Evolutionary conservation across 192 early-diverging fungal species (phyloP), one percentile per base, ranked within the genome.

Genomic region (Mortierella antarctica): DNA sequence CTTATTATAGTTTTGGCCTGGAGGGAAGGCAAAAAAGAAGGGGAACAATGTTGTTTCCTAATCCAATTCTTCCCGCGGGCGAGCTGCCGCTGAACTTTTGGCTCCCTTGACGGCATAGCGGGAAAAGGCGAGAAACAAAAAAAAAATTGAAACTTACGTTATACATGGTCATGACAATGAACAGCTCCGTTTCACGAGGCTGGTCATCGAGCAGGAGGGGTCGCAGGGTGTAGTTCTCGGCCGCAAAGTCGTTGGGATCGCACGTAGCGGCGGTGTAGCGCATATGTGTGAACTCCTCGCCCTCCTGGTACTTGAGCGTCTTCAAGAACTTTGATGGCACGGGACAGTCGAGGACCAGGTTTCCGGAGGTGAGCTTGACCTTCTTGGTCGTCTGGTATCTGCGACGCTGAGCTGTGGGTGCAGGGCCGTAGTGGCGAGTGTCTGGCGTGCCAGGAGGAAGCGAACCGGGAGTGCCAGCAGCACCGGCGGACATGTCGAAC

Each of bases 251-350:
- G 73, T 97, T 90, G 6, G 96, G 92, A 71, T 96, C 91, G 82
- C 91, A 92, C 13, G 95, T 96, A 12, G 91, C 93, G 5, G 96
- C 94, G 0, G 97, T 99, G 86, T 99, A 99, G 31, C 97, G 89
- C 88, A 97, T 91, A 73, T 97, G 91, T 15, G 95, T 95, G 61
- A 96, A 96, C 84, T 98, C 97, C 57, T 92, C 87, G 42, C 86
- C 90, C 0, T 89, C 83, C 59, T 86, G 85, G 39, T 82, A 65
- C 57, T 86, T 83, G 59, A 89, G 86, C 6, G 74, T 67, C 17
- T 82, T 64, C 18, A 93, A 80, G 41, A 91, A 86, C 31, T 86
- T 83, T 7, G 67, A 66, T 7, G 93, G 92, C 8, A 93, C 91
- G 17, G 90, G 91, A 60, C 90, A 89, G 80, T 95, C 92, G 8